Conservation (phyloP, 257 asterid genomes). For the Capsicum rhomboideum region DNA sequence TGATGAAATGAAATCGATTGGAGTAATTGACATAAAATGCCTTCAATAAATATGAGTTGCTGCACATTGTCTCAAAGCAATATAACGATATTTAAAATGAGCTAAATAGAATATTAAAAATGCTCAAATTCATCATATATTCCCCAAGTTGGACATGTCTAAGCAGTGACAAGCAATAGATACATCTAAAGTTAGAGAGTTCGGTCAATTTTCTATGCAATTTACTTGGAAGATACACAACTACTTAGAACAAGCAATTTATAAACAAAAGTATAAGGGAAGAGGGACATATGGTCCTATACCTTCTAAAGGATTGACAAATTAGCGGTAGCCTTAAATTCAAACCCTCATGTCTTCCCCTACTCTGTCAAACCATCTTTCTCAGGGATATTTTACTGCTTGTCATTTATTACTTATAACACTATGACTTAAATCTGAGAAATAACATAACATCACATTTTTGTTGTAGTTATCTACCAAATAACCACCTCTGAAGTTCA, state of each 20-base stretch:
- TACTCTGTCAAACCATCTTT: slow-evolving; percentile 39
- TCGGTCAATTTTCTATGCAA: not conserved
- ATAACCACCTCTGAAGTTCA: too few relatives aligned
- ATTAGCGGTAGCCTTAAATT: slow-evolving; percentile 14
- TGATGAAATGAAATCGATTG: too few relatives aligned
- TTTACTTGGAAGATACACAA: not conserved
- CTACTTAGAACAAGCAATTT: not conserved
- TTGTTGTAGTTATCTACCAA: too few relatives aligned
- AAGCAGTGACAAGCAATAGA: not conserved
- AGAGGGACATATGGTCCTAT: slow-evolving; percentile 1
- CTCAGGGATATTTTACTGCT: slow-evolving; percentile 57
- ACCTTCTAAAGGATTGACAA: slow-evolving; percentile 37
- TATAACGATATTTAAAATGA: too few relatives aligned
- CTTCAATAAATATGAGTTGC: too few relatives aligned
- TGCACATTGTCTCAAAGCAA: too few relatives aligned
- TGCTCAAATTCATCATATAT: too few relatives aligned
- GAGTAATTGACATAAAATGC: too few relatives aligned
- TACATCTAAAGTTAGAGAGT: not conserved
- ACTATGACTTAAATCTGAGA: too few relatives aligned
- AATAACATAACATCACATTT: too few relatives aligned
- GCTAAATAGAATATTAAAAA: too few relatives aligned
- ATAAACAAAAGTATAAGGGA: not conserved
- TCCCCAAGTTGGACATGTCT: too few relatives aligned
- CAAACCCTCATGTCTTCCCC: slow-evolving; percentile 4
- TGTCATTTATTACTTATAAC: slow-evolving; percentile 18